A percentile compares a stretch with the other conserved stretches of the same genome.
These are phyloP conservation scores for Eucalyptus cloeziana DNA, from an alignment of 345 rosid genomes.

Conservation along the genomic window DNA sequence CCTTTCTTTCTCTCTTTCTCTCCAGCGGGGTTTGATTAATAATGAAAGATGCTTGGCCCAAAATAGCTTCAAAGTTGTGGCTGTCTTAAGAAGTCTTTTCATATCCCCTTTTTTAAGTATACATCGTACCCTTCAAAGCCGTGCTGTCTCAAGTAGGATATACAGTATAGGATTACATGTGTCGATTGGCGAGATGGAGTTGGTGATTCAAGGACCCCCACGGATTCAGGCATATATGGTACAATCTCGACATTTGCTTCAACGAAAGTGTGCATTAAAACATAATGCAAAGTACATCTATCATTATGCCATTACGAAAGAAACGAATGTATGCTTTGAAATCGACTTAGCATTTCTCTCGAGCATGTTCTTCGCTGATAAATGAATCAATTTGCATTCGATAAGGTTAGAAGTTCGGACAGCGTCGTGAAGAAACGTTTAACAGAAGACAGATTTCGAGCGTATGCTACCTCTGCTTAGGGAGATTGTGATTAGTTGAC, in stretches of 20 bases:
- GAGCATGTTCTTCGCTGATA: background rate
- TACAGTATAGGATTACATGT: background rate
- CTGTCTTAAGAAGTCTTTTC: background rate
- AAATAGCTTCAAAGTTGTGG: background rate
- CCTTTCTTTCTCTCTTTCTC: background rate
- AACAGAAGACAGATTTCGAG: background rate
- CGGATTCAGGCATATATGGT: background rate
- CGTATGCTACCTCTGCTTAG: background rate
- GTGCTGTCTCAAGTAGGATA: background rate
- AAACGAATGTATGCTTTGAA: background rate
- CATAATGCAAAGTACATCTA: background rate
- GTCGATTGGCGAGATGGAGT: background rate
- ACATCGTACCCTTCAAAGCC: background rate
- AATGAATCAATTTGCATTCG: background rate
- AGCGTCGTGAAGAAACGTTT: background rate
- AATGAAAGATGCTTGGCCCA: background rate
- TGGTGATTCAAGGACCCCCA: background rate
- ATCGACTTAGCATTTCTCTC: background rate
- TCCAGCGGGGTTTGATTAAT: background rate
- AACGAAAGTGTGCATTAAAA: background rate
- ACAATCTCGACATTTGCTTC: background rate
- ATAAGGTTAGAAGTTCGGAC: background rate
- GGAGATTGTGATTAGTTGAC: background rate
- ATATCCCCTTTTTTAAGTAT: background rate
- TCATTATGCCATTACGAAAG: background rate